Evolutionary conservation across 2,329 filamentous ascomycete species (phyloP).

Genomic region (Penicillium sp.): DNA sequence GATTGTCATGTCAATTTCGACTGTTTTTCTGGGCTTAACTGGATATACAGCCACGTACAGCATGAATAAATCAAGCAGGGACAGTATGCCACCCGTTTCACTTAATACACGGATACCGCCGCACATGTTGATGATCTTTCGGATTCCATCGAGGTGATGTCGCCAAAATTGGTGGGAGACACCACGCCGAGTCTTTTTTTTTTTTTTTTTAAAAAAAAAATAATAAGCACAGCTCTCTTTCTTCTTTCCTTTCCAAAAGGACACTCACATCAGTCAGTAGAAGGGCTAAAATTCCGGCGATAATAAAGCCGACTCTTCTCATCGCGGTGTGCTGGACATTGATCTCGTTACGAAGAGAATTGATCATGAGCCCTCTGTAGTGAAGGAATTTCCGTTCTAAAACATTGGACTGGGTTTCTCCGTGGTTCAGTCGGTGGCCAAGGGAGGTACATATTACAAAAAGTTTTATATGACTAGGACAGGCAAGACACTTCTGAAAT

Average conservation of each 20-base stretch:
- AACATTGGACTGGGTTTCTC: conserved; percentile 1
- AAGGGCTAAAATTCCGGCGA: neutral
- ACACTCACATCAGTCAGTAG: neutral
- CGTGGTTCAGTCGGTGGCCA: conserved; percentile 31
- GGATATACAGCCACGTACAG: neutral
- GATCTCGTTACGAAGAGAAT: conserved; percentile 27
- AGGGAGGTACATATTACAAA: conserved; percentile 30
- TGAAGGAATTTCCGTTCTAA: conserved; percentile 25
- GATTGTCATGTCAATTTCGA: neutral
- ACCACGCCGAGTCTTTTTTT: neutral
- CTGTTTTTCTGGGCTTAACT: neutral
- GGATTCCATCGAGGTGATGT: neutral
- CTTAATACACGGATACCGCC: neutral
- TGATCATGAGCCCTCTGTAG: conserved; percentile 29
- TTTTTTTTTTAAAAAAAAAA: no score
- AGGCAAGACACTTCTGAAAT: conserved; percentile 16
- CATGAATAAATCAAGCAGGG: neutral
- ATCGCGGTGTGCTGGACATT: conserved; percentile 12
- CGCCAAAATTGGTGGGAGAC: neutral
- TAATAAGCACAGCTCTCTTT: neutral
- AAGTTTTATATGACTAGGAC: conserved; percentile 27
- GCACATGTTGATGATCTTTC: neutral
- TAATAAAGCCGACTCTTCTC: neutral
- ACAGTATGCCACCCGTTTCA: neutral
- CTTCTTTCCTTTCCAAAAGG: neutral